These are phyloP conservation scores for Aspergillus indologenus DNA, from an alignment of 495 filamentous ascomycete genomes.

Conservation along the genomic window DNA sequence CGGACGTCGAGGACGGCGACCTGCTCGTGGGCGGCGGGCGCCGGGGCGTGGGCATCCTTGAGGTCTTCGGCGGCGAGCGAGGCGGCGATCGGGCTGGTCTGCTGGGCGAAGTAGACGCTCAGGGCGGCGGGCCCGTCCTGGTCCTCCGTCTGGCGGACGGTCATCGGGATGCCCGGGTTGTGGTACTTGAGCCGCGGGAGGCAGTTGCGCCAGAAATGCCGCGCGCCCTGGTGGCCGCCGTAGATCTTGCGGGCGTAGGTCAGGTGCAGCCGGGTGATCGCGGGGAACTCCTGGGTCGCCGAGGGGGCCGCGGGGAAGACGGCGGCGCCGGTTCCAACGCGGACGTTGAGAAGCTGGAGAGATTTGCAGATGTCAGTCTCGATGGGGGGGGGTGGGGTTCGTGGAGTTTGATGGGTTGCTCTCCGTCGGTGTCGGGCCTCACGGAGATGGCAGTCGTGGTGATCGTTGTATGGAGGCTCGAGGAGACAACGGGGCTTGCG, in stretches of 20 bases:
- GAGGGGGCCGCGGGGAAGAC: slow-evolving; percentile 57
- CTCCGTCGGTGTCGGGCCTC: slow-evolving; percentile 13
- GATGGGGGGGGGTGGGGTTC: not conserved
- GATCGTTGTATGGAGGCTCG: not conserved
- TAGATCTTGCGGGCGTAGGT: slow-evolving; percentile 65
- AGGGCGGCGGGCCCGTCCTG: slow-evolving; percentile 60
- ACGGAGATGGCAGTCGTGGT: not conserved
- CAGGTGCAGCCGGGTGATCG: slow-evolving; percentile 77
- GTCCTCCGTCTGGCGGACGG: slow-evolving; percentile 63
- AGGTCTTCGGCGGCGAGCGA: slow-evolving; percentile 23
- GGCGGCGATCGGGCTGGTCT: slow-evolving; percentile 31
- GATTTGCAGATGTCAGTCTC: slow-evolving; percentile 5
- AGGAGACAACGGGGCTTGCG: not conserved
- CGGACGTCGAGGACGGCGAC: slow-evolving; percentile 35
- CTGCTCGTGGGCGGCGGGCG: slow-evolving; percentile 32
- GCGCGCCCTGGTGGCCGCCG: slow-evolving; percentile 68
- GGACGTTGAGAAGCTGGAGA: slow-evolving; percentile 62
- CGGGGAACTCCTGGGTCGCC: slow-evolving; percentile 49
- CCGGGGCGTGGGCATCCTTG: slow-evolving; percentile 37
- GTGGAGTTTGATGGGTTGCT: not conserved
- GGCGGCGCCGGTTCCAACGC: slow-evolving; percentile 77
- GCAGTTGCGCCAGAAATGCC: slow-evolving; percentile 82
- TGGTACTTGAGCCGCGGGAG: slow-evolving; percentile 89
- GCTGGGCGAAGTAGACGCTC: slow-evolving; percentile 66
- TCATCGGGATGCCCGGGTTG: slow-evolving; percentile 83